Evolutionary conservation across 768 basidiomycete genomes (phyloP).

Genomic region (Amanita pallidorosea): DNA sequence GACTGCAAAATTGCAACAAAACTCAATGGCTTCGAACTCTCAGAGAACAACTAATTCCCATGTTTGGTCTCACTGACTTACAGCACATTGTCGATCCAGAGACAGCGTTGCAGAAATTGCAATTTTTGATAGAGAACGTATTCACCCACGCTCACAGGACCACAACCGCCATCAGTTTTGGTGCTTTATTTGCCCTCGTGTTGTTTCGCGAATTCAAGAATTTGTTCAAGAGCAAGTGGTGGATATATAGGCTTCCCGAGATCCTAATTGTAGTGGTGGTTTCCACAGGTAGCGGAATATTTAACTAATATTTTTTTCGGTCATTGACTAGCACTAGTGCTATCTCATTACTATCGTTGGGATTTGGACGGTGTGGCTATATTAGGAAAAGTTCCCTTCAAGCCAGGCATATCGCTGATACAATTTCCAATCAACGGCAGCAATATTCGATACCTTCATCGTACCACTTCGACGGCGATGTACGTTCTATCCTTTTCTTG

Average conservation of each 20-base stretch:
- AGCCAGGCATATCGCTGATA: slow-evolving; percentile 51
- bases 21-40: slow-evolving; percentile 2
- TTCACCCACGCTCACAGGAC: slow-evolving; percentile 46
- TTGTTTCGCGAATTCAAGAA: slow-evolving; percentile 46
- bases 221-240: slow-evolving; percentile 49
- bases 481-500: slow-evolving; percentile 17
- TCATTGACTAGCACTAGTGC: slow-evolving; percentile 28
- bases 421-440: slow-evolving; percentile 57
- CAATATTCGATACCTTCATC: slow-evolving; percentile 54
- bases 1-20: not conserved
- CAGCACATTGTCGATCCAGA: slow-evolving; percentile 46
- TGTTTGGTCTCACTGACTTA: slow-evolving; percentile 68
- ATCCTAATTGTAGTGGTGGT: slow-evolving; percentile 79
- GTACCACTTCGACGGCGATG: slow-evolving; percentile 83
- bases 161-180: slow-evolving; percentile 69
- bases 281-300: slow-evolving; percentile 55
- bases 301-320: not conserved
- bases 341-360: slow-evolving; percentile 65
- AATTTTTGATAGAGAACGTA: slow-evolving; percentile 59
- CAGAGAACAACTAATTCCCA: slow-evolving; percentile 80
- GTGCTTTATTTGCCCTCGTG: slow-evolving; percentile 57
- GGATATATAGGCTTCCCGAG: slow-evolving; percentile 78
- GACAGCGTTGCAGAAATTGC: slow-evolving; percentile 64
- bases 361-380: slow-evolving; percentile 73
- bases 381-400: slow-evolving; percentile 66